These are phyloP conservation scores for Diaporthe longicolla DNA, from an alignment of 2,329 filamentous ascomycete species.

Conservation along the genomic window DNA sequence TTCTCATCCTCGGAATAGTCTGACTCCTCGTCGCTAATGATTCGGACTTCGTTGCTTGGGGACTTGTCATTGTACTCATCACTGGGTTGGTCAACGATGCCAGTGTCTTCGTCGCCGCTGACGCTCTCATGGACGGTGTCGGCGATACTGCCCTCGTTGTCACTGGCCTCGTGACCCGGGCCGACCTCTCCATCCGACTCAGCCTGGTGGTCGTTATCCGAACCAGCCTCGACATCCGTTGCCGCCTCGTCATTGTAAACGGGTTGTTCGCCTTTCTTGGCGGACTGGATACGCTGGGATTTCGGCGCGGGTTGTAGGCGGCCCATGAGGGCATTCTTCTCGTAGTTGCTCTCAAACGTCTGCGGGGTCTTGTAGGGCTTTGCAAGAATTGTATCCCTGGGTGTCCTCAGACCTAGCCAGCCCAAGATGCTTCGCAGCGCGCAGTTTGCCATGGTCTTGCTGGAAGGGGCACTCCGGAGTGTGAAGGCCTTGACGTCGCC, in stretches of 20 bases:
- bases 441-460: neutral
- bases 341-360: neutral
- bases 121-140: neutral
- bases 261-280: neutral
- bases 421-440: neutral
- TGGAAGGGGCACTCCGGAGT: neutral
- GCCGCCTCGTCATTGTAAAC: neutral
- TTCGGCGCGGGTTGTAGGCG: neutral
- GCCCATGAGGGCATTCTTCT: neutral
- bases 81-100: neutral
- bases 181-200: no score
- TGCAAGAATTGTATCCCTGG: no score
- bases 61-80: neutral
- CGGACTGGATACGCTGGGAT: neutral
- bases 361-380: neutral
- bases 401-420: slow-evolving; percentile 3
- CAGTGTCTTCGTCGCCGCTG: neutral
- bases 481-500: neutral
- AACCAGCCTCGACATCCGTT: no score
- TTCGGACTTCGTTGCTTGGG: no score
- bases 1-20: neutral
- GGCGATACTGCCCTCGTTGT: neutral
- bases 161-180: neutral
- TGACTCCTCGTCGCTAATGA: neutral
- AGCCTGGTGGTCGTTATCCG: no score